Conservation (phyloP, 2,329 filamentous ascomycete genomes). For the Phialemoniopsis sp. region DNA sequence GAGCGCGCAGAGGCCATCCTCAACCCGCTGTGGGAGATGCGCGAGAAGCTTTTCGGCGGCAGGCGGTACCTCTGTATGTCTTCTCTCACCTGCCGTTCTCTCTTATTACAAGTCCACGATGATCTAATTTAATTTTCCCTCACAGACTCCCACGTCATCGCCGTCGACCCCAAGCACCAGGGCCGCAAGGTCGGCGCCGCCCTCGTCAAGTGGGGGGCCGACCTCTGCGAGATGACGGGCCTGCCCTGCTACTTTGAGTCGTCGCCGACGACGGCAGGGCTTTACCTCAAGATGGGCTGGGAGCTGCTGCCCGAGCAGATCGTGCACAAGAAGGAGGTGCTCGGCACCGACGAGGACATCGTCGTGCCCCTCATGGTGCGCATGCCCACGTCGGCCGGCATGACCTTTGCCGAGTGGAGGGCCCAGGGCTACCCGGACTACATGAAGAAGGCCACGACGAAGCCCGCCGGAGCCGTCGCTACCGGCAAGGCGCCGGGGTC, state of each 20-base stretch:
- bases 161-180: conserved; percentile 37
- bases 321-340: background rate
- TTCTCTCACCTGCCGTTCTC: background rate
- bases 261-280: conserved; percentile 16
- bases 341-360: background rate
- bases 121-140: background rate
- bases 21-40: conserved; percentile 32
- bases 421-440: background rate
- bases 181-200: conserved; percentile 34
- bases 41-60: conserved; percentile 33
- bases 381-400: background rate
- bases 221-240: conserved; percentile 25
- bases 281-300: background rate
- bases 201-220: conserved; percentile 34
- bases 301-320: background rate
- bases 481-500: no score
- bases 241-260: conserved; percentile 44
- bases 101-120: background rate
- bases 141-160: conserved; percentile 35
- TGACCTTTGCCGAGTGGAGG: conserved; percentile 1
- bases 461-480: background rate
- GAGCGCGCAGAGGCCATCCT: conserved; percentile 37
- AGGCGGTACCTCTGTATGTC: conserved; percentile 35
- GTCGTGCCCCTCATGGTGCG: conserved; percentile 1
- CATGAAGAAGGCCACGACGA: background rate